Evolutionary conservation across 2,329 filamentous ascomycete species (phyloP).

Genomic region (Nannizzia gypsea): DNA sequence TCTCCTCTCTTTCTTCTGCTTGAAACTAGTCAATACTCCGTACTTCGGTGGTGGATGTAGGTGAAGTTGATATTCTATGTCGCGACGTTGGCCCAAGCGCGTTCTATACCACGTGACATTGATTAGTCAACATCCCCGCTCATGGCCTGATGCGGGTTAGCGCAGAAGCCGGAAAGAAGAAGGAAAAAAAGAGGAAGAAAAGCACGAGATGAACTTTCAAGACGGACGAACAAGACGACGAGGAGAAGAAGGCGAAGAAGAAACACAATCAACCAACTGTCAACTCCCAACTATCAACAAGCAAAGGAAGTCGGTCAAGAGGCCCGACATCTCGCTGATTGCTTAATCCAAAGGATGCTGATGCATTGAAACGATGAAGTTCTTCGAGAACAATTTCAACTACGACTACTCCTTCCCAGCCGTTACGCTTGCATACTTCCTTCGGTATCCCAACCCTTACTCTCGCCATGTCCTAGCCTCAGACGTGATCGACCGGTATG

Average conservation of each 20-base stretch:
- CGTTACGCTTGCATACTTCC: constrained; percentile 56
- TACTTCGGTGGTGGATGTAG: neutral
- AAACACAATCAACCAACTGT: neutral
- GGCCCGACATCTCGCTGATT: neutral
- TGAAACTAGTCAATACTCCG: too few species aligned
- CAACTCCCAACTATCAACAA: neutral
- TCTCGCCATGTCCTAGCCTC: constrained; percentile 53
- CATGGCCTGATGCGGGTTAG: neutral
- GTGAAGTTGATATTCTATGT: neutral
- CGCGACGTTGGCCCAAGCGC: too few species aligned
- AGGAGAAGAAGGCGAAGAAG: neutral
- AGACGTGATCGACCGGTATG: constrained; percentile 53
- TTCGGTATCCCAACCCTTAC: constrained; percentile 58
- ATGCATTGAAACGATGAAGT: constrained; percentile 36
- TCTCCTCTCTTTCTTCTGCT: too few species aligned
- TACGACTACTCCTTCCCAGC: constrained; percentile 56
- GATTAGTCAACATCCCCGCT: neutral
- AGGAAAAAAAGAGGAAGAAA: neutral
- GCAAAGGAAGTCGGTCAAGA: neutral
- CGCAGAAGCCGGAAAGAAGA: neutral
- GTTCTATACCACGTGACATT: neutral
- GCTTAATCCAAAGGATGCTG: constrained; percentile 8
- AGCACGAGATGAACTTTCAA: neutral
- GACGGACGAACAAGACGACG: neutral
- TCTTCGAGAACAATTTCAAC: constrained; percentile 45